Percentiles rank a stretch among this genome's conserved stretches.
Evolutionary conservation across 1,139 yeast genomes (phyloP).

Genomic region (Martiniozyma asiatica): DNA sequence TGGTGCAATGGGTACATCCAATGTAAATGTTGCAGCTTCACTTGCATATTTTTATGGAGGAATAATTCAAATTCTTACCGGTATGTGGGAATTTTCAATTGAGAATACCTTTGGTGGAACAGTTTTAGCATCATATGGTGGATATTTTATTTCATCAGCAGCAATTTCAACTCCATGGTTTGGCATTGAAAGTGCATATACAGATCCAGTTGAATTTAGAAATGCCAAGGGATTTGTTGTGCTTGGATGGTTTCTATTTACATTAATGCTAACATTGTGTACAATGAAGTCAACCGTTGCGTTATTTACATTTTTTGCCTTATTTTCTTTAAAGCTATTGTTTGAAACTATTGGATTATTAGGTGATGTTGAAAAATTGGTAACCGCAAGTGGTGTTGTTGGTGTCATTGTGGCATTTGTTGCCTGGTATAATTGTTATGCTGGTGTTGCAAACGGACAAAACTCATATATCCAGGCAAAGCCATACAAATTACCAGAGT

Average conservation of each 20-base stretch:
- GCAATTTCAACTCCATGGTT: conserved; percentile 63
- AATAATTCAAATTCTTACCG: conserved; percentile 57
- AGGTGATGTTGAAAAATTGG: conserved; percentile 25
- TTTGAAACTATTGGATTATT: conserved; percentile 51
- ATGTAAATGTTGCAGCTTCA: conserved; percentile 51
- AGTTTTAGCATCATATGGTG: conserved; percentile 73
- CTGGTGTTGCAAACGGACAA: conserved; percentile 68
- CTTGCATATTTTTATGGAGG: conserved; percentile 82
- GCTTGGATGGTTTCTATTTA: conserved; percentile 71
- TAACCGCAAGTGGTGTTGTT: conserved; percentile 64
- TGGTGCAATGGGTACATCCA: conserved; percentile 43
- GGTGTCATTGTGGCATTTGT: conserved; percentile 66
- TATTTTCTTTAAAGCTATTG: conserved; percentile 54
- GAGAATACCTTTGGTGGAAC: conserved; percentile 90
- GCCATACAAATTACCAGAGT: conserved; percentile 1
- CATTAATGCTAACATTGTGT: conserved; percentile 50
- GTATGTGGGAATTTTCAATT: conserved; percentile 59
- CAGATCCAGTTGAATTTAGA: conserved; percentile 26
- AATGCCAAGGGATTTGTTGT: conserved; percentile 64
- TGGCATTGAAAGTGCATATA: conserved; percentile 45
- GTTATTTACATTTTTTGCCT: conserved; percentile 54
- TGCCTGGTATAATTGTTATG: conserved; percentile 86
- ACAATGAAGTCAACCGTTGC: conserved; percentile 73
- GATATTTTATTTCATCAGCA: conserved; percentile 73
- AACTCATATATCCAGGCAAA: conserved; percentile 30